These are phyloP conservation scores for Hydnomerulius pinastri DNA, from an alignment of 768 basidiomycete species.

Conservation along the genomic window DNA sequence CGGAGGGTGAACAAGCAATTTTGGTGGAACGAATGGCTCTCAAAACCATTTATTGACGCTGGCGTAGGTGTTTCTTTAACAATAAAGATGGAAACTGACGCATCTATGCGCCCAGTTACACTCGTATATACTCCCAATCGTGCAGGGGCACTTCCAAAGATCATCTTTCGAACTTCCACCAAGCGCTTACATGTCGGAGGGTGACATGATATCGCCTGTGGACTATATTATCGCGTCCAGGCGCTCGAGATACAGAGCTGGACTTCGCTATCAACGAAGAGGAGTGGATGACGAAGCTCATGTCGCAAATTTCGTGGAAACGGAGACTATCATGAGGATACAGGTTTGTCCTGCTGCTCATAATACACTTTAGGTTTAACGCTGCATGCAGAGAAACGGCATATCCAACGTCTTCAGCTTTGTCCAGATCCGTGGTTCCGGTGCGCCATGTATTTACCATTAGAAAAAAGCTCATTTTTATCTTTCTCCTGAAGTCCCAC, in stretches of 20 bases:
- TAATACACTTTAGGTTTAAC: not conserved
- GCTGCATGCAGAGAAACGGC: conserved; percentile 60
- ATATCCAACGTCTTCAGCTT: conserved; percentile 82
- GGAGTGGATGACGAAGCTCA: conserved; percentile 92
- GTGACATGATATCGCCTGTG: conserved; percentile 45
- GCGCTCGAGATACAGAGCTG: conserved; percentile 85
- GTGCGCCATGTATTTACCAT: conserved; percentile 38
- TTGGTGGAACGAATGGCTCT: conserved; percentile 96
- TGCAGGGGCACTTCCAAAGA: conserved; percentile 91
- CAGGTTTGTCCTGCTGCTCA: conserved; percentile 49
- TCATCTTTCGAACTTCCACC: conserved; percentile 65
- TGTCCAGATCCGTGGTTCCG: conserved; percentile 90
- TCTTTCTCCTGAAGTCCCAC: conserved; percentile 59
- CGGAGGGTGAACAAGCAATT: conserved; percentile 85
- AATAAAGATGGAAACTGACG: not conserved
- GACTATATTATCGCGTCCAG: conserved; percentile 86
- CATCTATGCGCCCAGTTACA: conserved; percentile 55
- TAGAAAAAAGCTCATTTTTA: conserved; percentile 4
- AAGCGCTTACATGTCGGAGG: conserved; percentile 35
- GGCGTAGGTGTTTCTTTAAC: conserved; percentile 54
- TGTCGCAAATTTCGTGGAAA: conserved; percentile 96
- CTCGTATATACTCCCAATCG: conserved; percentile 84
- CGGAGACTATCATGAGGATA: conserved; percentile 84
- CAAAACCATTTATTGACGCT: conserved; percentile 82
- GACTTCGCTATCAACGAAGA: conserved; percentile 90